These are phyloP conservation scores for Galerina sulciceps DNA, from an alignment of 768 basidiomycete genomes.

Conservation along the genomic window DNA sequence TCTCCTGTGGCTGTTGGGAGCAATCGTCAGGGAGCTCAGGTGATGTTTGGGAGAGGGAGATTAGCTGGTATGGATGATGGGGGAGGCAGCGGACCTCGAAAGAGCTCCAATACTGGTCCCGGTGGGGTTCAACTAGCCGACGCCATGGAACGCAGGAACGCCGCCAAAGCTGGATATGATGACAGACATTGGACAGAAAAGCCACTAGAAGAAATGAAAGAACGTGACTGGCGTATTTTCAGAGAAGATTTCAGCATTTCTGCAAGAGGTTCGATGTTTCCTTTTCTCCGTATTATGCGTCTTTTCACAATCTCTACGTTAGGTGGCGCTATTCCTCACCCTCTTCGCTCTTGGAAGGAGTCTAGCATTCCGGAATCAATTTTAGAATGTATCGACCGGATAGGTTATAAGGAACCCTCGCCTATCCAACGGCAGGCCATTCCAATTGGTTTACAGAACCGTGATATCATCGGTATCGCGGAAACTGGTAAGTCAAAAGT, in stretches of 20 bases:
- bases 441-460: constrained; percentile 95
- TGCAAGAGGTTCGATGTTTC: constrained; percentile 68
- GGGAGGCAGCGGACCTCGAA: constrained; percentile 48
- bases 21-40: constrained; percentile 79
- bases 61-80: constrained; percentile 89
- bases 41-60: constrained; percentile 87
- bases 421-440: constrained; percentile 98
- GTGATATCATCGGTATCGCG: constrained; percentile 98
- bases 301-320: constrained; percentile 1
- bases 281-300: background rate
- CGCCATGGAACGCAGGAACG: constrained; percentile 79
- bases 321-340: constrained; percentile 95
- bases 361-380: constrained; percentile 81
- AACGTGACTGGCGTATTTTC: constrained; percentile 99
- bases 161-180: constrained; percentile 81
- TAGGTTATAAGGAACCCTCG: constrained; percentile 97
- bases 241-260: constrained; percentile 98
- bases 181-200: constrained; percentile 99
- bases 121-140: constrained; percentile 68
- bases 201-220: constrained; percentile 89
- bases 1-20: constrained; percentile 73
- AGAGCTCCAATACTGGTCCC: constrained; percentile 28
- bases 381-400: constrained; percentile 81
- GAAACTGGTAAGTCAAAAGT: constrained; percentile 78
- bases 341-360: constrained; percentile 91